Evolutionary conservation across 148 eudicot genomes (phyloP), one percentile per base, ranked within the genome.

Genomic region (Cornus florida): DNA sequence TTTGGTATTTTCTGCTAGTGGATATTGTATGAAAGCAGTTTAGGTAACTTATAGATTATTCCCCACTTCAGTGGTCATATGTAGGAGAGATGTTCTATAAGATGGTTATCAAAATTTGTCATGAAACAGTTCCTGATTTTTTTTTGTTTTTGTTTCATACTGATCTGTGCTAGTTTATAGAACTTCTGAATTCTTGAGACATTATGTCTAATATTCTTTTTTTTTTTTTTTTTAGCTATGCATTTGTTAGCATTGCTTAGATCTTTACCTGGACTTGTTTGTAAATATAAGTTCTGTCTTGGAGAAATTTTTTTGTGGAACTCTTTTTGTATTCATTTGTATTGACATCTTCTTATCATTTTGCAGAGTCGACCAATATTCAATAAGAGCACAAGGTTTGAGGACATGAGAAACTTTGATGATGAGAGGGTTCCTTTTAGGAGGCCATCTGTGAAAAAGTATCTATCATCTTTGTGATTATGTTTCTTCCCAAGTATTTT

Each of bases 371-470:
- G 98, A 71, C 99, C 98, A 67, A 94, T 96, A 73, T 96, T 96
- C 71, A 96, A 96, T 77, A 92, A 96, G 87, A 96, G 99, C 84
- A 96, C 98, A 77, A 90, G 97, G 84, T 96, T 91, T 85, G 99
- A 96, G 87, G 98, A 96, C 80, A 96, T 96, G 95, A 85, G 93
- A 72, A 93, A 89, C 77, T 84, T 66, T 78, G 96, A 96, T 73
- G 97, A 96, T 20, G 99, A 96, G 85, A 91, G 93, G 83, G 72
- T 71, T 72, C 86, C 84, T 46, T 87, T 72, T 65, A 89, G 97
- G 75, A 86, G 97, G 83, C 90, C 98, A 23, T 69, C 95, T 50
- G 83, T 75, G 72, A 92, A 86, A 79, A 96, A 83, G 99, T 96
- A 84, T 41, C 33, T 73, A 10, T 7, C 13, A 7, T 39, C 75